These are phyloP conservation scores for Hymenoscyphus fraxineus DNA, from an alignment of 2,329 filamentous ascomycete species.

Conservation along the genomic window DNA sequence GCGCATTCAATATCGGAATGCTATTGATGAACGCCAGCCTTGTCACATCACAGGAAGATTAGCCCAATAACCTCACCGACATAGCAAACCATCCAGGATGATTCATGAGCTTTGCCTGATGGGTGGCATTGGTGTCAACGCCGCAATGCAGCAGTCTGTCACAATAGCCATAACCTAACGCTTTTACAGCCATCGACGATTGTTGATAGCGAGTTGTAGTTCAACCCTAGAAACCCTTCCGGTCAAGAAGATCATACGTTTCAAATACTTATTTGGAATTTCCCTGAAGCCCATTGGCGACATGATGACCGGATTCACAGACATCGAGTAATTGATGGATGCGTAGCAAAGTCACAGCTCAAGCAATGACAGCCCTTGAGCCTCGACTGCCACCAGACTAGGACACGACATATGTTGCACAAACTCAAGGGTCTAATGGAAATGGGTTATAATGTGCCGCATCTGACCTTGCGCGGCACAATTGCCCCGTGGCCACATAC, in stretches of 20 bases:
- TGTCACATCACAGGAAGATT: not conserved
- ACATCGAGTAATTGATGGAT: not conserved
- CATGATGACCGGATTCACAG: not conserved
- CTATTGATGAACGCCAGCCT: not conserved
- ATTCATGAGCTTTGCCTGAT: not conserved
- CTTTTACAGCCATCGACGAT: not conserved
- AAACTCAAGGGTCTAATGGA: not conserved
- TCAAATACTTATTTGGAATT: not conserved
- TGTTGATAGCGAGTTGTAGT: not conserved
- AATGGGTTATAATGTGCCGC: not conserved
- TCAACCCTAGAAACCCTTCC: not conserved
- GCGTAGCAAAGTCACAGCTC: not conserved
- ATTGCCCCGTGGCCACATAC: not conserved
- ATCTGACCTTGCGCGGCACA: not conserved
- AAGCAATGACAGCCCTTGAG: not conserved
- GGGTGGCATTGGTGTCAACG: not conserved
- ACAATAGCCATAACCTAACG: not conserved
- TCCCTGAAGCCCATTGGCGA: not conserved
- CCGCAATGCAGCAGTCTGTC: not conserved
- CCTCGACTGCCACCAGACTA: not conserved
- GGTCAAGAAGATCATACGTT: not conserved
- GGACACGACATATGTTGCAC: not conserved
- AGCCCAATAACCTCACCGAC: not conserved
- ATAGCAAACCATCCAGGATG: not conserved
- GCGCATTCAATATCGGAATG: constrained; percentile 6